Base-by-base conservation (phyloP, 441 rosid species). In the Corymbia citriodora region DNA sequence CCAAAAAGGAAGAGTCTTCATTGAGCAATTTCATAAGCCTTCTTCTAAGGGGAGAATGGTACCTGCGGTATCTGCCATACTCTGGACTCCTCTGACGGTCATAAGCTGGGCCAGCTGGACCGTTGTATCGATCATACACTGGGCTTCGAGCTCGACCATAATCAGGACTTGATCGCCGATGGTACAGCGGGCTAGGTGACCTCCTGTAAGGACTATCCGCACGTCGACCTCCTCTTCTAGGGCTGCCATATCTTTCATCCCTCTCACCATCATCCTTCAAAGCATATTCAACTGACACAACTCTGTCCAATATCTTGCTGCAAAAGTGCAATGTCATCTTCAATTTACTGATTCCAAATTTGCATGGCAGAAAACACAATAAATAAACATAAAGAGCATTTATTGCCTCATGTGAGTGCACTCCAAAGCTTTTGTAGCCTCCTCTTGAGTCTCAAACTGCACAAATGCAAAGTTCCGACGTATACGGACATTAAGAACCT, bases 261-360 rank as follows among this genome's bases (percentile, higher is more conserved):
- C 94, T 94, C 92, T 96, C 97, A 89, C 93, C 93, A 89, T 96
- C 99, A 93, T 97, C 99, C 93, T 94, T 95, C 91, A 97, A 88
- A 89, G 99, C 99, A 91, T 97, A 96, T 94, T 96, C 99, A 88
- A 97, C 96, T 50, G 99, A 96, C 17, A 97, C 97, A 87, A 96
- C 96, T 89, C 99, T 93, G 93, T 96, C 98, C 91, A 95, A 86
- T 88, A 97, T 90, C 90, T 95, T 97, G 94, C 99, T 96, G 96
- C 90, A 90, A 79, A 23, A 23, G 18, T 79, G 52, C 52, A 40
- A 79, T 40, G 48, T 79, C 85, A 79, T 79, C 85, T 48, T 79
- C 45, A 88, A 68, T 16, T 5, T 19, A 40, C 57, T 17, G 49
- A 21, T 59, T 45, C 45, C 45, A 48, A 82, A 79, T 45, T 79